These are phyloP conservation scores for Diaporthe aspalathi DNA, from an alignment of 2,329 filamentous ascomycete species.

Conservation along the genomic window DNA sequence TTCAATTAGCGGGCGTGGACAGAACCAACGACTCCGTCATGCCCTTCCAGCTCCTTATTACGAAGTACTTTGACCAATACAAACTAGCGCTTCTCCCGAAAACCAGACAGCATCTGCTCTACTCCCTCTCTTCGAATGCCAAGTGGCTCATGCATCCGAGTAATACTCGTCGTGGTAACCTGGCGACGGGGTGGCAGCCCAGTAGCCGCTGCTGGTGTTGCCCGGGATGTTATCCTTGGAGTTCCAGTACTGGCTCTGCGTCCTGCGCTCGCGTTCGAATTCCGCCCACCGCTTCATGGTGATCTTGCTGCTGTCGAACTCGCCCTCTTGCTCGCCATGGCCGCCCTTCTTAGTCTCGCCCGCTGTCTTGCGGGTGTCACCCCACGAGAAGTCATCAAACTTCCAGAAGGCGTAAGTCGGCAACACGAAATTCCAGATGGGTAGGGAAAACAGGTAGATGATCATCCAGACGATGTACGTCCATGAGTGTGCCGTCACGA, in stretches of 20 bases:
- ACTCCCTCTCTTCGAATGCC: no score
- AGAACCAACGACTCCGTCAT: slow-evolving; percentile 2
- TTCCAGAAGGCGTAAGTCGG: slow-evolving; percentile 98
- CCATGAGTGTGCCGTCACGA: slow-evolving; percentile 92
- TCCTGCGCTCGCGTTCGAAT: slow-evolving; percentile 79
- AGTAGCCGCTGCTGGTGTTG: slow-evolving; percentile 49
- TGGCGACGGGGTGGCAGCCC: slow-evolving; percentile 52
- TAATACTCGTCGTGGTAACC: slow-evolving; percentile 67
- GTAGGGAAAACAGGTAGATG: slow-evolving; percentile 92
- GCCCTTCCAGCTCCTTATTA: slow-evolving; percentile 14
- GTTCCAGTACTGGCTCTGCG: slow-evolving; percentile 63
- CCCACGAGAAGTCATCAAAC: slow-evolving; percentile 99
- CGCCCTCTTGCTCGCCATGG: slow-evolving; percentile 83
- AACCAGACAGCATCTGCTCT: not conserved
- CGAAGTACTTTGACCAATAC: slow-evolving; percentile 4
- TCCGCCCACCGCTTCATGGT: slow-evolving; percentile 99
- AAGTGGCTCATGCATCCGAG: slow-evolving; percentile 58
- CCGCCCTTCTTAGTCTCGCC: slow-evolving; percentile 90
- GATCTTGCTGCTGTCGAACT: slow-evolving; percentile 98
- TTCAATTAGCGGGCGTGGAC: not conserved
- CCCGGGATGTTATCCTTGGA: slow-evolving; percentile 62
- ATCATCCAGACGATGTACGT: slow-evolving; percentile 97
- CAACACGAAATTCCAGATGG: slow-evolving; percentile 97
- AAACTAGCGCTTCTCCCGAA: not conserved
- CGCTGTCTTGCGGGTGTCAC: slow-evolving; percentile 94